These are phyloP conservation scores for Apophysomyces elegans DNA, from an alignment of 371 early-diverging fungal genomes.

Conservation along the genomic window DNA sequence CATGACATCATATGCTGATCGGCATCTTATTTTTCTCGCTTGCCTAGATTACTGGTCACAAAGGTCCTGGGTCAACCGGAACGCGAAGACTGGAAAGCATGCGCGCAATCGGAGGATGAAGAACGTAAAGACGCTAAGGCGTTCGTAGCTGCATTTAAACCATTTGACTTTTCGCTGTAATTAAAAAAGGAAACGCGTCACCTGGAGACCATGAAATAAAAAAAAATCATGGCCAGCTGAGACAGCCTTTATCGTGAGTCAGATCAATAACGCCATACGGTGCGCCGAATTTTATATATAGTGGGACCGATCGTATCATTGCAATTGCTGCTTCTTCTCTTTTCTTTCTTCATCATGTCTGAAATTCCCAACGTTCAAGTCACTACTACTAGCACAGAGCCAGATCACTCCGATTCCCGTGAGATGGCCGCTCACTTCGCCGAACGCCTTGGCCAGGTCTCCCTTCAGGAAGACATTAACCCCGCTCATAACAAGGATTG, in stretches of 20 bases:
- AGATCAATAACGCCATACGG: conserved; percentile 34
- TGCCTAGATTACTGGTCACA: conserved; percentile 60
- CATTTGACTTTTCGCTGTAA: conserved; percentile 56
- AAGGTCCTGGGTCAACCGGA: conserved; percentile 63
- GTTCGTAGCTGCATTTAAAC: conserved; percentile 61
- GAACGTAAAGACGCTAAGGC: conserved; percentile 56
- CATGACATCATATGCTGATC: conserved; percentile 2
- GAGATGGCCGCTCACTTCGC: conserved; percentile 21
- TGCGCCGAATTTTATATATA: conserved; percentile 3
- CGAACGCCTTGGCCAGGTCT: conserved; percentile 12
- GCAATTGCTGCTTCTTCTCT: background rate
- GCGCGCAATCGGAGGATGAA: conserved; percentile 60
- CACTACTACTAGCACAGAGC: background rate
- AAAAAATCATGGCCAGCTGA: conserved; percentile 9
- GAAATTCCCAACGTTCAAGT: conserved; percentile 10
- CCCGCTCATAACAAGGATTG: conserved; percentile 33
- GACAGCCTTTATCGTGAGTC: conserved; percentile 35
- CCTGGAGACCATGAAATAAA: conserved; percentile 11
- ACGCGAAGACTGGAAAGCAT: conserved; percentile 77
- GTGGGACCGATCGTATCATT: background rate
- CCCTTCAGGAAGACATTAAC: conserved; percentile 3
- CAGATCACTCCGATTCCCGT: conserved; percentile 12
- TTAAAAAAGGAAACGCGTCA: conserved; percentile 13
- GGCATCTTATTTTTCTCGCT: conserved; percentile 9
- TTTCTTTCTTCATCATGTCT: background rate